phyloP scores from a whole-genome alignment of 2,329 filamentous ascomycete species.

The Penicillium griseofulvum region DNA sequence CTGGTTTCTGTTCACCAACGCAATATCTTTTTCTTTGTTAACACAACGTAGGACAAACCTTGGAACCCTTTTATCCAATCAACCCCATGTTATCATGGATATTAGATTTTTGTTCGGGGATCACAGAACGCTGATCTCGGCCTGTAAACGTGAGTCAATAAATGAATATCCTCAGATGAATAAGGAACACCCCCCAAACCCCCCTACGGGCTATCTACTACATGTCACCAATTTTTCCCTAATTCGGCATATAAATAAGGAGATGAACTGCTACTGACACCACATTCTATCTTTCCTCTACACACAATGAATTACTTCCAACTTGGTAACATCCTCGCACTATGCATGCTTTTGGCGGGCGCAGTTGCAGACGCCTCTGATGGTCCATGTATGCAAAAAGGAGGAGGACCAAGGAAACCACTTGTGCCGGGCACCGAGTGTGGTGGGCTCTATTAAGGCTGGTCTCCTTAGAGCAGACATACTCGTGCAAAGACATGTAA shows the following conservation, averaged over 20 bases:
- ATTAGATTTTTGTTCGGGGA: not conserved
- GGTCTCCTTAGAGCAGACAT: not conserved
- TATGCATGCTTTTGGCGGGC: not conserved
- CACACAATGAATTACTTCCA: constrained; percentile 2
- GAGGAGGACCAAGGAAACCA: not conserved
- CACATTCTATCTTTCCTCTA: not conserved
- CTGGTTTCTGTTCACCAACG: not conserved
- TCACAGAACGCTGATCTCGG: not conserved
- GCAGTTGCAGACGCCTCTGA: not conserved
- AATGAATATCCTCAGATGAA: not conserved
- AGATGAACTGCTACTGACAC: not conserved
- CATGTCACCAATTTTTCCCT: not conserved
- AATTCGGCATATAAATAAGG: not conserved
- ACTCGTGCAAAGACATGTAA: not conserved
- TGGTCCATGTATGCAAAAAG: not conserved
- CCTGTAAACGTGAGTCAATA: not conserved
- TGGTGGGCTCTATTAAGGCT: not conserved
- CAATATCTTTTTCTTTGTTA: not conserved
- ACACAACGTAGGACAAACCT: not conserved
- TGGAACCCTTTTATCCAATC: not conserved
- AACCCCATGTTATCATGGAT: not conserved
- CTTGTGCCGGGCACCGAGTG: not conserved
- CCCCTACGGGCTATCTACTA: not conserved
- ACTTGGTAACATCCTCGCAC: not conserved
- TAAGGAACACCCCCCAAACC: not conserved